Percentiles rank a stretch among this genome's conserved stretches.
Evolutionary conservation across 2,329 filamentous ascomycete species (phyloP).

Genomic region (Ceratocystis huliohia): DNA sequence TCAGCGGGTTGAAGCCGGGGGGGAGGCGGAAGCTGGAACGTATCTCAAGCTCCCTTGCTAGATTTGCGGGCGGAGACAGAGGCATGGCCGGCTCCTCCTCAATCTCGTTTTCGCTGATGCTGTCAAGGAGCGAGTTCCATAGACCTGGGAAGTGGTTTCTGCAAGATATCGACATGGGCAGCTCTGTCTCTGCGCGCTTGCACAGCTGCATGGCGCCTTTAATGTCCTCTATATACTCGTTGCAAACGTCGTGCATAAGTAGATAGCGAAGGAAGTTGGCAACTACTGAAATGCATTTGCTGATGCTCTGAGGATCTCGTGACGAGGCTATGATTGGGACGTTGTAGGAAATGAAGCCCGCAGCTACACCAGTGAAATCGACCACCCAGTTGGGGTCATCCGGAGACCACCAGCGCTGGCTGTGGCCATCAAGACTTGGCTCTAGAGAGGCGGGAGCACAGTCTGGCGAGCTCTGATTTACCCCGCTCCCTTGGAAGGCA

Average conservation of each 20-base stretch:
- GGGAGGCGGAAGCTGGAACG: background rate
- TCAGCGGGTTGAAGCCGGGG: background rate
- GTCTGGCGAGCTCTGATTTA: constrained; percentile 35
- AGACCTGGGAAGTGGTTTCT: constrained; percentile 51
- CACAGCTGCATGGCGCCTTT: constrained; percentile 54
- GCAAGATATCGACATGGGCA: constrained; percentile 45
- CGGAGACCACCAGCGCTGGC: constrained; percentile 37
- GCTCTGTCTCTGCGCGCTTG: constrained; percentile 51
- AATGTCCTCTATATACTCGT: constrained; percentile 61
- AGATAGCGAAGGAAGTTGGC: constrained; percentile 84
- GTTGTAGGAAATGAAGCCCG: constrained; percentile 59
- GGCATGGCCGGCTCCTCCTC: background rate
- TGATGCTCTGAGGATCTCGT: background rate
- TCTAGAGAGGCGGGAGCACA: constrained; percentile 26
- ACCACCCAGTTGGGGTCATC: constrained; percentile 51
- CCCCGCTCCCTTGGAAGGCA: constrained; percentile 45
- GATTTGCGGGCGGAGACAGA: background rate
- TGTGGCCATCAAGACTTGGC: constrained; percentile 42
- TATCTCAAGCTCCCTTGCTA: background rate
- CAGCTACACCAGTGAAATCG: constrained; percentile 66
- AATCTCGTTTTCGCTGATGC: background rate
- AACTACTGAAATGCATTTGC: constrained; percentile 40
- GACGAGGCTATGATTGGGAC: constrained; percentile 25
- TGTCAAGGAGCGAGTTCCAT: constrained; percentile 62
- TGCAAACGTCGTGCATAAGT: constrained; percentile 70